Evolutionary conservation across 2,329 filamentous ascomycete genomes (phyloP).

Genomic region (Colletotrichum sp.): DNA sequence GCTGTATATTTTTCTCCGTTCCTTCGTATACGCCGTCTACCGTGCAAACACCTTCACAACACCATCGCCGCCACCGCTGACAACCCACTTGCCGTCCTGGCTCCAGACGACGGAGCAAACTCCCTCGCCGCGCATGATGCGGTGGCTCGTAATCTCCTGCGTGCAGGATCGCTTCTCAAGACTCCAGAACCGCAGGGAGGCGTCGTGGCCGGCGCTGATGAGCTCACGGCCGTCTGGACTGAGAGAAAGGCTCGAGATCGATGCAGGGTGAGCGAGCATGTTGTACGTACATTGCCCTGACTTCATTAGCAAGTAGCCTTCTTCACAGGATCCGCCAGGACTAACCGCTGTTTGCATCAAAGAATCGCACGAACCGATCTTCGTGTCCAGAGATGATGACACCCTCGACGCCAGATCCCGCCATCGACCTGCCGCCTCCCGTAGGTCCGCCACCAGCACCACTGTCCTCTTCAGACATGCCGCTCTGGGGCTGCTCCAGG

Average conservation of each 20-base stretch:
- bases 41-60: slow-evolving; percentile 90
- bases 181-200: slow-evolving; percentile 95
- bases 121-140: slow-evolving; percentile 94
- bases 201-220: slow-evolving; percentile 95
- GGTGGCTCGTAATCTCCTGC: slow-evolving; percentile 92
- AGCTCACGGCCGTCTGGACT: slow-evolving; percentile 94
- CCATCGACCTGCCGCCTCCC: slow-evolving; percentile 65
- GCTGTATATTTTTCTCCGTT: slow-evolving; percentile 1
- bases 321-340: slow-evolving; percentile 25
- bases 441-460: slow-evolving; percentile 78
- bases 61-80: slow-evolving; percentile 92
- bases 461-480: slow-evolving; percentile 76
- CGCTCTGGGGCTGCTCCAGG: slow-evolving; percentile 72
- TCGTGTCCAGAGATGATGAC: slow-evolving; percentile 97
- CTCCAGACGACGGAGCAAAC: slow-evolving; percentile 96
- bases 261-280: slow-evolving; percentile 94
- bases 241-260: slow-evolving; percentile 89
- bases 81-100: slow-evolving; percentile 91
- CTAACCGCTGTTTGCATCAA: slow-evolving; percentile 98
- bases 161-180: slow-evolving; percentile 94
- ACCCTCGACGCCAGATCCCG: slow-evolving; percentile 84
- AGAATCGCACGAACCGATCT: slow-evolving; percentile 95
- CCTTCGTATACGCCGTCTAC: slow-evolving; percentile 31
- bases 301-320: not conserved
- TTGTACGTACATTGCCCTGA: slow-evolving; percentile 98